Base-by-base conservation (phyloP, 345 rosid species). In the Triadica sebifera region DNA sequence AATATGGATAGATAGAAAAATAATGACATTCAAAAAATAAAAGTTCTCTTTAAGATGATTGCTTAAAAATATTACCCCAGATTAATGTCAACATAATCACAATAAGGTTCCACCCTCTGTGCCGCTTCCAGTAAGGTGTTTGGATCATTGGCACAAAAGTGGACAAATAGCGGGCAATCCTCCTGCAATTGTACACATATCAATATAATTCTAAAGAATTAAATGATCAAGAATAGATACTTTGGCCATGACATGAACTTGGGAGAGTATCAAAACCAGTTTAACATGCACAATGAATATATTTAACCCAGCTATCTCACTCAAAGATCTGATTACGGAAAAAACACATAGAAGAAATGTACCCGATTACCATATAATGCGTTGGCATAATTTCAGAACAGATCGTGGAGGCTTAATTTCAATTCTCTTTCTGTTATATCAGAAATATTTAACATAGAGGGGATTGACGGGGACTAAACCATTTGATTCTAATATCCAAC, bases 61-160 rank as follows among this genome's bases (percentile, higher is more conserved):
- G 52, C 22, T 17, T 22, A 47, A 52, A 41, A 22, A 66, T 1
- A 34, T 82, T 87, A 95, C 98, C 98, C 99, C 68, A 95, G 84
- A 84, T 95, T 93, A 77, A 93, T 93, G 73, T 95, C 99, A 51
- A 95, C 90, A 79, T 93, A 95, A 80, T 95, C 99, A 43, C 97
- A 95, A 70, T 81, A 80, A 73, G 94, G 83, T 56, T 89, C 93
- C 60, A 93, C 99, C 78, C 86, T 85, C 77, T 79, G 76, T 8
- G 98, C 98, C 80, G 99, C 99, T 74, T 87, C 89, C 72, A 95
- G 79, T 24, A 95, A 68, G 4, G 64, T 81, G 70, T 89, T 91
- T 20, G 97, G 99, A 79, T 95, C 96, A 82, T 95, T 95, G 45
- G 92, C 98, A 81, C 99, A 93, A 80, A 95, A 95, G 81, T 95